Evolutionary conservation across 495 filamentous ascomycete genomes (phyloP), one percentile per base, ranked within the genome.

Genomic region (Xylaria intraflava): DNA sequence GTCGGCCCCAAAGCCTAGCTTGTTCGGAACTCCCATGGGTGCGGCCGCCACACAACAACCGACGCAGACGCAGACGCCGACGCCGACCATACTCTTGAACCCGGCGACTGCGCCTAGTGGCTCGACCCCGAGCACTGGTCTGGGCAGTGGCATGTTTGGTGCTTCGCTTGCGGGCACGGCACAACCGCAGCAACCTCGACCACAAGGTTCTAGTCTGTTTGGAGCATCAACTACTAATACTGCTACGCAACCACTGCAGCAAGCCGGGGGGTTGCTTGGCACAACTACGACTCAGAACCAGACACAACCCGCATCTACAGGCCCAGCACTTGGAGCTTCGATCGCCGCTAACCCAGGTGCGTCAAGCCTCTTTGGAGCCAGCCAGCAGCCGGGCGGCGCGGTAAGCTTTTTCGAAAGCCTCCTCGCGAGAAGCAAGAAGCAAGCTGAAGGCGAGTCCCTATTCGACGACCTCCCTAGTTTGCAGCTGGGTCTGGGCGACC

Each of bases 401-500:
- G 31, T 29, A 29, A 47, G 88, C 0, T 93, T 91, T 64, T 96
- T 95, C 71, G 89, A 95, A 65, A 89, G 84, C 56, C 72, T 96
- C 20, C 72, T 95, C 11, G 87, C 92, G 59, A 85, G 86, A 55
- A 88, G 86, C 63, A 78, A 77, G 64, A 85, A 85, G 65, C 74
- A 81, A 53, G 77, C 72, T 19, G 70, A 77, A 61, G 81, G 75
- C 39, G 72, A 73, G 51, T 75, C 70, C 14, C 67, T 70, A 10
- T 67, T 79, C 49, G 78, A 79, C 17, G 78, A 84, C 35, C 75
- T 87, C 23, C 84, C 84, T 12, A 79, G 78, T 52, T 70, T 96
- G 49, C 89, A 95, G 67, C 76, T 95, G 38, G 89, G 90, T 6
- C 73, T 96, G 14, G 86, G 87, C 56, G 90, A 95, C 68, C 87